These are phyloP conservation scores for Chaetomium sp. DNA, from an alignment of 2,329 filamentous ascomycete species.

Conservation along the genomic window DNA sequence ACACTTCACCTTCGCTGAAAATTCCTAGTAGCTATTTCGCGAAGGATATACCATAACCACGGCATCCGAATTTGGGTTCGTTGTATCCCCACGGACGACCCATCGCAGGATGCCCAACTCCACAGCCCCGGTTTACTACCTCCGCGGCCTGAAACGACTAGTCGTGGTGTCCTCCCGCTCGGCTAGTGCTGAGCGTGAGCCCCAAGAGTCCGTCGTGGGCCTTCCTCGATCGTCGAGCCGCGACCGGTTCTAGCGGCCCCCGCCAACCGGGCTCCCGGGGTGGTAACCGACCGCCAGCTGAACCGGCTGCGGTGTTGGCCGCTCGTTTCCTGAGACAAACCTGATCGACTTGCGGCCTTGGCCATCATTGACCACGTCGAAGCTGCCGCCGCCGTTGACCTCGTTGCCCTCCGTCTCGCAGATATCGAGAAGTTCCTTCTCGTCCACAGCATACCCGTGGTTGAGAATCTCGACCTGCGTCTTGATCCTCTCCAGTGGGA, in stretches of 20 bases:
- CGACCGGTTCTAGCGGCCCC: slow-evolving; percentile 21
- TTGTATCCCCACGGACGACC: neutral
- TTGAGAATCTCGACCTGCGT: slow-evolving; percentile 63
- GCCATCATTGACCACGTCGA: slow-evolving; percentile 65
- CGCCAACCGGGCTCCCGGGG: slow-evolving; percentile 64
- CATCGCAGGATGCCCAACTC: neutral
- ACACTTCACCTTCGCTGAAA: slow-evolving; percentile 14
- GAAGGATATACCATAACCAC: slow-evolving; percentile 12
- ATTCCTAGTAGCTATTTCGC: slow-evolving; percentile 11
- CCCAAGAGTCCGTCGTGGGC: neutral
- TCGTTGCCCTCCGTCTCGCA: slow-evolving; percentile 88
- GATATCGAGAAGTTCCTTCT: slow-evolving; percentile 75
- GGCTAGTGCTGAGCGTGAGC: neutral
- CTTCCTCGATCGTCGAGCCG: neutral
- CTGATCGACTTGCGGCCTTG: slow-evolving; percentile 50
- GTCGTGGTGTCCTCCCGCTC: neutral
- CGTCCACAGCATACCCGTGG: slow-evolving; percentile 51
- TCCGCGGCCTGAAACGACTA: neutral
- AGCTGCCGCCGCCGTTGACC: slow-evolving; percentile 87
- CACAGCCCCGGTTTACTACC: neutral
- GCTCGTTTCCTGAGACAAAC: slow-evolving; percentile 55
- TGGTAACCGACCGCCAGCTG: slow-evolving; percentile 50
- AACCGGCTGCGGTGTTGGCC: slow-evolving; percentile 46
- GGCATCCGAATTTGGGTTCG: neutral
- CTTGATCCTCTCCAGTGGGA: slow-evolving; percentile 69